A percentile compares a stretch with the other conserved stretches of the same genome.
phyloP scores from a whole-genome alignment of 73 alveolate genomes.

The Paramecium sexaurelia region DNA sequence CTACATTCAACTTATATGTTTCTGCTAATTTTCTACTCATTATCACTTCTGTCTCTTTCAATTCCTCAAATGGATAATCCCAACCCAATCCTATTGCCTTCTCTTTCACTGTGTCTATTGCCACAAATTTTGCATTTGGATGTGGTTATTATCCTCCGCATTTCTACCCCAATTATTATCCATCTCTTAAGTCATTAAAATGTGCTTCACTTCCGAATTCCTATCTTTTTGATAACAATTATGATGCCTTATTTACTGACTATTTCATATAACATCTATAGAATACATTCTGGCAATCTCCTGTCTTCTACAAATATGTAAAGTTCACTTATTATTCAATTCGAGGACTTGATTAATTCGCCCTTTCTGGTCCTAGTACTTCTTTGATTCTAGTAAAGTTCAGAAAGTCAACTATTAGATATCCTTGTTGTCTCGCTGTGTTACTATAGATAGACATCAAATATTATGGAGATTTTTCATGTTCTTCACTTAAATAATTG shows the following conservation, averaged over 20 bases:
- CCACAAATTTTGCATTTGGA: slow-evolving; percentile 2
- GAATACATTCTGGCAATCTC: not conserved
- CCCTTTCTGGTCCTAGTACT: slow-evolving; percentile 49
- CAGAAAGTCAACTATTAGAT: slow-evolving; percentile 24
- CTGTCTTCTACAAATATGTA: not conserved
- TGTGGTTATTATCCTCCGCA: slow-evolving; percentile 14
- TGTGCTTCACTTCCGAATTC: slow-evolving; percentile 11
- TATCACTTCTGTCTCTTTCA: slow-evolving; percentile 54
- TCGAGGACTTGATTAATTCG: slow-evolving; percentile 54
- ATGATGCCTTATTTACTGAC: not conserved
- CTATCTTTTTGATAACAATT: not conserved
- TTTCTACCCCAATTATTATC: not conserved
- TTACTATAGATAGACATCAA: not conserved
- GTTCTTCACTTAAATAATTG: slow-evolving; percentile 3
- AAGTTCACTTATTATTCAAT: slow-evolving; percentile 30
- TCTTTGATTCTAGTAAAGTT: slow-evolving; percentile 45
- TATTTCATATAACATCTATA: not conserved
- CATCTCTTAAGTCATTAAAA: slow-evolving; percentile 9
- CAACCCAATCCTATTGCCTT: slow-evolving; percentile 71
- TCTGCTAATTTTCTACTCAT: slow-evolving; percentile 7
- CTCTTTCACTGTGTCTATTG: slow-evolving; percentile 69
- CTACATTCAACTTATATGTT: not conserved
- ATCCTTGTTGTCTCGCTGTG: not conserved
- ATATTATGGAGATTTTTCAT: slow-evolving; percentile 15
- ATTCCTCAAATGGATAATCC: slow-evolving; percentile 51